These are phyloP conservation scores for Achaetomium macrosporum DNA, from an alignment of 2,329 filamentous ascomycete genomes.

Conservation along the genomic window DNA sequence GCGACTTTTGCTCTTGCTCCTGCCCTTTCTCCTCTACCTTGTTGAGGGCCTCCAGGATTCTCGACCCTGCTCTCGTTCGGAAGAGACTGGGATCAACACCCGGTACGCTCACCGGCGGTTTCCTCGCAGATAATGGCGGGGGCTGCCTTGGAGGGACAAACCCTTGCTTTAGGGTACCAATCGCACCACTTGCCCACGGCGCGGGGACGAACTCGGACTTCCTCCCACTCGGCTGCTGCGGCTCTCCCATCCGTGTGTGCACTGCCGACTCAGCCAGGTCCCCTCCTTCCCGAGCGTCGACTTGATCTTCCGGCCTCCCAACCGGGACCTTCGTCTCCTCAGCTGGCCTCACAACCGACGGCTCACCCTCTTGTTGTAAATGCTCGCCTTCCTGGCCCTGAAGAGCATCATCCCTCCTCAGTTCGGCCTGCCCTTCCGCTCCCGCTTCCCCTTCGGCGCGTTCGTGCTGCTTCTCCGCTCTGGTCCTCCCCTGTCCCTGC, in stretches of 20 bases:
- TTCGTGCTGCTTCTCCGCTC: neutral
- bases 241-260: neutral
- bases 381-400: neutral
- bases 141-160: conserved; percentile 12
- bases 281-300: neutral
- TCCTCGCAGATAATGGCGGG: conserved; percentile 5
- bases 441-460: neutral
- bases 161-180: conserved; percentile 8
- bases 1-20: neutral
- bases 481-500: neutral
- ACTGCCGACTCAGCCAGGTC: neutral
- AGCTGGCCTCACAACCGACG: neutral
- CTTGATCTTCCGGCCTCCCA: neutral
- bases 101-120: conserved; percentile 2
- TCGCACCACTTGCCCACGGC: conserved; percentile 19
- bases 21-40: conserved; percentile 4
- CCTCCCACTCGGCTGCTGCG: neutral
- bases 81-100: conserved; percentile 45
- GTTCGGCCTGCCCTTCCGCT: neutral
- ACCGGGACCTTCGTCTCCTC: neutral
- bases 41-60: conserved; percentile 34
- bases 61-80: conserved; percentile 41
- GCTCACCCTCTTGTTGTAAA: neutral
- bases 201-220: conserved; percentile 15
- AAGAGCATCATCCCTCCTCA: neutral